Conservation (phyloP, 768 basidiomycete species). For the Pholiota conissans region DNA sequence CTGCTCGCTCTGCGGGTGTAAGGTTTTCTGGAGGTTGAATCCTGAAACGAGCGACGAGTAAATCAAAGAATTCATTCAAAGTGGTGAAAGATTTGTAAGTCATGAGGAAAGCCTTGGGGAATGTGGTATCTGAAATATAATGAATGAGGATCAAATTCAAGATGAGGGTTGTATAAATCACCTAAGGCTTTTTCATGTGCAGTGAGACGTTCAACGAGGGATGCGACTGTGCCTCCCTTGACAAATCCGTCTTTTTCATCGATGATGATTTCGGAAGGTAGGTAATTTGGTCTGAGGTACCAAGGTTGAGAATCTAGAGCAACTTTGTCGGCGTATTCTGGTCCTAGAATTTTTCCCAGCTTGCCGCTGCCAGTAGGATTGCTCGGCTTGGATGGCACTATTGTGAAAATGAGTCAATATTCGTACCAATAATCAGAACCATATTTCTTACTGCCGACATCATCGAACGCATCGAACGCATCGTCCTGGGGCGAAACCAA, state of each 20-base stretch:
- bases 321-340: slow-evolving; percentile 42
- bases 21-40: slow-evolving; percentile 74
- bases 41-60: slow-evolving; percentile 78
- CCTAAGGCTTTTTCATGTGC: slow-evolving; percentile 81
- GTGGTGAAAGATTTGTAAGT: slow-evolving; percentile 95
- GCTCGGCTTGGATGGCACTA: slow-evolving; percentile 27
- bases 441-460: slow-evolving; percentile 34
- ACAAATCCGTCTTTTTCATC: slow-evolving; percentile 77
- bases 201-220: slow-evolving; percentile 87
- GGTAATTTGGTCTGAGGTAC: slow-evolving; percentile 85
- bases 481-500: slow-evolving; percentile 21
- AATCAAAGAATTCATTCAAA: slow-evolving; percentile 77
- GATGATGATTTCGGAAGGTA: slow-evolving; percentile 77
- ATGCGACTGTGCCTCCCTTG: slow-evolving; percentile 82
- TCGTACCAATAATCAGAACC: too few species aligned
- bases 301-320: slow-evolving; percentile 60
- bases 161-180: slow-evolving; percentile 35
- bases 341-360: slow-evolving; percentile 68
- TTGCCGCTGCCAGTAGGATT: slow-evolving; percentile 48
- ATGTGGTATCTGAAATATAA: slow-evolving; percentile 60
- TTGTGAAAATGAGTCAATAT: slow-evolving; percentile 7
- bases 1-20: slow-evolving; percentile 56
- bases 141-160: neutral
- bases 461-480: slow-evolving; percentile 23
- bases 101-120: slow-evolving; percentile 89